phyloP scores from a whole-genome alignment of 768 basidiomycete species.

The Lentinula lateritia region DNA sequence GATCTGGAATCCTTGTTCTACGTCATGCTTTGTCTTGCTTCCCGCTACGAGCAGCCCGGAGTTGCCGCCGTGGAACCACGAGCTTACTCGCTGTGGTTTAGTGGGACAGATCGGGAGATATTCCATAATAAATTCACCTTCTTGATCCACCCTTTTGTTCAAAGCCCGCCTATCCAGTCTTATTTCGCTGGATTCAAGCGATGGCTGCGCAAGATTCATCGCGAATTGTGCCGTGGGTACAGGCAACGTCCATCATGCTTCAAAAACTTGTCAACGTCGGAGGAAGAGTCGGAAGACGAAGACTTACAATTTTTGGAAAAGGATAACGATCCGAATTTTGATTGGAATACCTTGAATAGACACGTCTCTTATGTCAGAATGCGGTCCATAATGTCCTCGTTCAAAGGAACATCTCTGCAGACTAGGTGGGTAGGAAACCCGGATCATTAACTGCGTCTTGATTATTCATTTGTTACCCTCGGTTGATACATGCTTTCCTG shows the following conservation, averaged over 20 bases:
- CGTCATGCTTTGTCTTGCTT: slow-evolving; percentile 1
- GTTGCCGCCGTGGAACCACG: neutral
- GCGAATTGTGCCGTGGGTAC: neutral
- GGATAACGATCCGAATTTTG: neutral
- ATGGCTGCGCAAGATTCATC: neutral
- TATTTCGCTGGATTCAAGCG: neutral
- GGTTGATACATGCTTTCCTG: too few species aligned
- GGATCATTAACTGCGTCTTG: too few species aligned
- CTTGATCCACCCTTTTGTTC: neutral
- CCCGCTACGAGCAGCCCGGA: neutral
- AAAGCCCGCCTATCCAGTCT: neutral
- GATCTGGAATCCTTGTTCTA: slow-evolving; percentile 8
- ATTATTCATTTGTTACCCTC: neutral
- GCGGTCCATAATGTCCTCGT: neutral
- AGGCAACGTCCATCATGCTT: neutral
- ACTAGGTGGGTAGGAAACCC: neutral
- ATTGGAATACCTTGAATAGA: neutral
- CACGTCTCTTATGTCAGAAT: neutral
- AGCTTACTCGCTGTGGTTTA: neutral
- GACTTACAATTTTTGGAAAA: neutral
- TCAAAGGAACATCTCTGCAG: neutral
- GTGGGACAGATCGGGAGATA: neutral
- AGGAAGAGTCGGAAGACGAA: neutral
- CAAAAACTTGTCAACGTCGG: too few species aligned
- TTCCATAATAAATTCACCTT: neutral